phyloP scores from a whole-genome alignment of 2,329 filamentous ascomycete genomes.

The Bipolaris cookei region DNA sequence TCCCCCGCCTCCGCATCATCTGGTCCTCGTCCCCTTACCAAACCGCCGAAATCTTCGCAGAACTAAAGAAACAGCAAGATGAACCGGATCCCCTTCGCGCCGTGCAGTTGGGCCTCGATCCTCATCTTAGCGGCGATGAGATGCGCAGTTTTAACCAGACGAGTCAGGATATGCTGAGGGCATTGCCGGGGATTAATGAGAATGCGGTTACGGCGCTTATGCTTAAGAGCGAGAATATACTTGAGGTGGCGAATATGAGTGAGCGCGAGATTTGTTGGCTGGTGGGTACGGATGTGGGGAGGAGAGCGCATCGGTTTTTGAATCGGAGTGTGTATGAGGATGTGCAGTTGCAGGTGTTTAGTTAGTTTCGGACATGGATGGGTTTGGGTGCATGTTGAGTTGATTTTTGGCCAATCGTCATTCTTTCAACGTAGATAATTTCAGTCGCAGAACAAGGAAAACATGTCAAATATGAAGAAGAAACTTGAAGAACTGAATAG shows the following conservation, averaged over 20 bases:
- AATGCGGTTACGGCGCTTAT: conserved; percentile 77
- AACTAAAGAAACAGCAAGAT: conserved; percentile 84
- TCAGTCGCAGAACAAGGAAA: neutral
- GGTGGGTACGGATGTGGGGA: conserved; percentile 78
- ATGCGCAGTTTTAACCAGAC: conserved; percentile 79
- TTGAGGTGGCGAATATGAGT: conserved; percentile 86
- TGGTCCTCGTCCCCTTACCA: conserved; percentile 92
- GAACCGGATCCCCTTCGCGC: conserved; percentile 92
- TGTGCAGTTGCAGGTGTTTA: conserved; percentile 32
- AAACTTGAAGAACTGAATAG: neutral
- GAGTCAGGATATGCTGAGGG: conserved; percentile 87
- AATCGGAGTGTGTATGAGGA: conserved; percentile 62
- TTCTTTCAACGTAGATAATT: neutral
- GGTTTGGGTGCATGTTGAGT: too few species aligned
- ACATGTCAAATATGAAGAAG: neutral
- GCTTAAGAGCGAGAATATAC: conserved; percentile 74
- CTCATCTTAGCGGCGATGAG: conserved; percentile 59
- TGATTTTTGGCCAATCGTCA: neutral
- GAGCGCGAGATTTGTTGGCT: conserved; percentile 72
- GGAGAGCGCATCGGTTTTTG: conserved; percentile 83
- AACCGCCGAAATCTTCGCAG: conserved; percentile 95
- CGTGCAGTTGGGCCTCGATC: conserved; percentile 79
- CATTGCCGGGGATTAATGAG: conserved; percentile 78
- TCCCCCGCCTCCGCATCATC: conserved; percentile 86
- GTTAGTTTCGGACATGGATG: neutral